Base-by-base conservation (phyloP, 1,284 basidiomycete species). In the Malassezia japonica region DNA sequence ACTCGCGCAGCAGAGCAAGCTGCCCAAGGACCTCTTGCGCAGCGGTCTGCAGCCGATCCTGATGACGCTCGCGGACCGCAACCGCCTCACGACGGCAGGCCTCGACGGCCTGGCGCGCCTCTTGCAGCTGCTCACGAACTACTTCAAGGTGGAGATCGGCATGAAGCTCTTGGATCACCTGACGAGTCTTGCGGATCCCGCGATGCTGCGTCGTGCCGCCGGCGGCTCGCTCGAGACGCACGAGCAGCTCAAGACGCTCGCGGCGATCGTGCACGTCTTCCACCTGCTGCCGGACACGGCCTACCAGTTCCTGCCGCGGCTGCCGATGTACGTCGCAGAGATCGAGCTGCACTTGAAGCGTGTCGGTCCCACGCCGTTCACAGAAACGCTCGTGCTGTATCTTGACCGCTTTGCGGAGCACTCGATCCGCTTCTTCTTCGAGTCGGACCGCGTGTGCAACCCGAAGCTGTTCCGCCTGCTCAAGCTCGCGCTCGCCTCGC, bases 141-240 rank as follows among this genome's bases (percentile, higher is more conserved):
- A 99, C 76, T 99, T 99, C 83, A 98, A 98, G 74, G 92, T 98
- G 36, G 94, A 99, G 76, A 98, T 99, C 61, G 95, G 94, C 8
- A 83, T 87, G 74, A 98, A 98, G 76, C 81, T 99, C 7, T 79
- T 99, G 15, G 91, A 96, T 66, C 94, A 99, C 74, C 61, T 72
- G 37, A 55, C 62, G 33, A 59, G 56, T 18, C 58, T 72, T 15
- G 65, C 68, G 3, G 61, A 70, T 31, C 65, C 64, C 1, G 53
- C 57, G 10, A 57, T 61, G 32, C 57, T 72, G 31, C 62, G 61
- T 28, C 57, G 61, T 18, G 68, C 68, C 12, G 61, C 65, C 5
- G 56, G 42, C n/a, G 66, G 66, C 6, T 58, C 64, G 15, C 59
- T 72, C 1, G 55, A 83, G 13, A 88, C 92, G 63, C 91, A 91